Percentiles rank a stretch among this genome's conserved stretches.
phyloP scores from a whole-genome alignment of 805 yeast species.

The Wickerhamiella nectarea region DNA sequence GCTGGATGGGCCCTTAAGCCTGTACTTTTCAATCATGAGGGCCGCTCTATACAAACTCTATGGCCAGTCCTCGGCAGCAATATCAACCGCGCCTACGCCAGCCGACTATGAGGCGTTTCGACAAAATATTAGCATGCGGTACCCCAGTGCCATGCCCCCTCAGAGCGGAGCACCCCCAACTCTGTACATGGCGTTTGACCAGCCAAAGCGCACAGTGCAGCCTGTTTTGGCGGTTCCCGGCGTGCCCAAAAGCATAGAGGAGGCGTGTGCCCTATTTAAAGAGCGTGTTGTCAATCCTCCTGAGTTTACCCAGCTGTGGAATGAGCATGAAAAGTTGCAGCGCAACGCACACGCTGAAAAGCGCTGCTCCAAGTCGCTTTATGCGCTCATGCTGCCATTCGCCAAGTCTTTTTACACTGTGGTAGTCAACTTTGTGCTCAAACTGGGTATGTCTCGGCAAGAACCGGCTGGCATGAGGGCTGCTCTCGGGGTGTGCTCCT shows the following conservation, averaged over 20 bases:
- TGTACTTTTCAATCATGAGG: not conserved
- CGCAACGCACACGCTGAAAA: slow-evolving; percentile 47
- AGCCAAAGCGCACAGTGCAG: slow-evolving; percentile 33
- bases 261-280: slow-evolving; percentile 59
- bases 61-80: not conserved
- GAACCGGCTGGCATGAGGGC: slow-evolving; percentile 15
- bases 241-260: slow-evolving; percentile 63
- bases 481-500: slow-evolving; percentile 12
- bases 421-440: slow-evolving; percentile 47
- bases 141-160: slow-evolving; percentile 54
- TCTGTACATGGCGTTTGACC: slow-evolving; percentile 43
- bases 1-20: slow-evolving; percentile 2
- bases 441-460: slow-evolving; percentile 23
- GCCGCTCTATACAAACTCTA: slow-evolving; percentile 2
- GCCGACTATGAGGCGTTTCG: slow-evolving; percentile 72
- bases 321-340: slow-evolving; percentile 40
- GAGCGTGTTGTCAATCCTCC: slow-evolving; percentile 52
- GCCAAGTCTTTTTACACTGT: slow-evolving; percentile 54
- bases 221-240: slow-evolving; percentile 16
- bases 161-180: slow-evolving; percentile 35
- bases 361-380: slow-evolving; percentile 28
- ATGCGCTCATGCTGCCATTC: slow-evolving; percentile 37
- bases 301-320: slow-evolving; percentile 56
- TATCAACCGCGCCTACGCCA: slow-evolving; percentile 36
- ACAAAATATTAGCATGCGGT: slow-evolving; percentile 59